A percentile compares a stretch with the other conserved stretches of the same genome.
Conservation (phyloP, 2,329 filamentous ascomycete species). For the Scolecobasidium constrictum region DNA sequence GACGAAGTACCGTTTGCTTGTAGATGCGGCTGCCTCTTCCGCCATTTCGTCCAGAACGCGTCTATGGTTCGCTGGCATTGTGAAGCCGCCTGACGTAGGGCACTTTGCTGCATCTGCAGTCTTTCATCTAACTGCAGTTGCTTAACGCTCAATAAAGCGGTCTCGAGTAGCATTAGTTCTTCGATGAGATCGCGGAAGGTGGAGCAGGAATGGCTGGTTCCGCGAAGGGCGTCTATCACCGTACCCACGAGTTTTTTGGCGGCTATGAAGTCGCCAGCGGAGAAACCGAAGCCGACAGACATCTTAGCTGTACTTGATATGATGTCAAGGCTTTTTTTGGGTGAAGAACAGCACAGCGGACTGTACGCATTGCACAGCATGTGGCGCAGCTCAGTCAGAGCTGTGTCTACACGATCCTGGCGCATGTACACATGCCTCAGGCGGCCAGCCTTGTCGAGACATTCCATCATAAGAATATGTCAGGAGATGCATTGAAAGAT, state of each 20-base stretch:
- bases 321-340: too few species aligned
- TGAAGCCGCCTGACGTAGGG: slow-evolving; percentile 16
- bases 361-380: too few species aligned
- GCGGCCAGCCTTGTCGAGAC: too few species aligned
- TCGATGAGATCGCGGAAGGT: slow-evolving; percentile 18
- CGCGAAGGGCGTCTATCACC: slow-evolving; percentile 18
- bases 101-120: slow-evolving; percentile 13
- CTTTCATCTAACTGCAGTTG: slow-evolving; percentile 16
- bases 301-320: slow-evolving; percentile 13
- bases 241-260: slow-evolving; percentile 18
- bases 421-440: too few species aligned
- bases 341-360: too few species aligned
- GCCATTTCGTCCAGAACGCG: slow-evolving; percentile 17
- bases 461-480: too few species aligned
- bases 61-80: slow-evolving; percentile 19
- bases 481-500: too few species aligned
- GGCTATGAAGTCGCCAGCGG: slow-evolving; percentile 19
- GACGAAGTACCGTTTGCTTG: slow-evolving; percentile 3
- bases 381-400: too few species aligned
- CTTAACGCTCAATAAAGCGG: slow-evolving; percentile 18
- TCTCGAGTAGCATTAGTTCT: slow-evolving; percentile 18
- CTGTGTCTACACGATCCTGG: too few species aligned
- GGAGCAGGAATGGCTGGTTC: slow-evolving; percentile 15
- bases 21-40: slow-evolving; percentile 20
- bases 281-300: slow-evolving; percentile 20